These are phyloP conservation scores for Letharia columbiana DNA, from an alignment of 495 filamentous ascomycete genomes.

Conservation along the genomic window DNA sequence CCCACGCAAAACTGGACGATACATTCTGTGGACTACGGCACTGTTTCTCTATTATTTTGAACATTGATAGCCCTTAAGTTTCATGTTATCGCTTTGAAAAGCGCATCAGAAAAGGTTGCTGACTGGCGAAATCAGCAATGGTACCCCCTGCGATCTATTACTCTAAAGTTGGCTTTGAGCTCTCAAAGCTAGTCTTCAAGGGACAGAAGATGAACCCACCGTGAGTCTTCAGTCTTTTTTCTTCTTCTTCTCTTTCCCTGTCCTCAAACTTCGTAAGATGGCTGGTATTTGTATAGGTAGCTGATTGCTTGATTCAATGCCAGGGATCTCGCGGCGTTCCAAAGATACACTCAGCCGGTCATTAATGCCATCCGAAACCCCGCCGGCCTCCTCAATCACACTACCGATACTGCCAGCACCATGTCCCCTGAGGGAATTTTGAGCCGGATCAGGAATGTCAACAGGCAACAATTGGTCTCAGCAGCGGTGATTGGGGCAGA, in stretches of 20 bases:
- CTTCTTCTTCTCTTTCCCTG: not conserved
- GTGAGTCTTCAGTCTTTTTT: constrained; percentile 48
- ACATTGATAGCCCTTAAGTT: not conserved
- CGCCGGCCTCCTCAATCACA: constrained; percentile 32
- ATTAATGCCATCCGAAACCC: constrained; percentile 63
- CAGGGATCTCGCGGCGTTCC: constrained; percentile 72
- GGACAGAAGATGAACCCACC: constrained; percentile 88
- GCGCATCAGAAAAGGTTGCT: constrained; percentile 18
- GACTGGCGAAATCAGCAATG: constrained; percentile 50
- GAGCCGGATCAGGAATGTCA: constrained; percentile 58
- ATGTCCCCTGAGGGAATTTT: constrained; percentile 45
- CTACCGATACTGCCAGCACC: constrained; percentile 37
- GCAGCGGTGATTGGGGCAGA: constrained; percentile 75
- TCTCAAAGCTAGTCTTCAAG: constrained; percentile 76
- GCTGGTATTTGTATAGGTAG: not conserved
- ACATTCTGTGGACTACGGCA: not conserved
- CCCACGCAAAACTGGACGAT: not conserved
- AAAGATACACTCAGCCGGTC: constrained; percentile 72
- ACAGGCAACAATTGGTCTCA: constrained; percentile 54
- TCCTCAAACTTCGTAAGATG: not conserved
- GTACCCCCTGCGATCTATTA: constrained; percentile 86
- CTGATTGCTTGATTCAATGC: constrained; percentile 14
- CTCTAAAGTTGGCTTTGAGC: constrained; percentile 75
- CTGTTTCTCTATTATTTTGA: not conserved
- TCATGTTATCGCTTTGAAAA: not conserved